These are phyloP conservation scores for Apiotrichum brassicae DNA, from an alignment of 1,284 basidiomycete genomes.

Conservation along the genomic window DNA sequence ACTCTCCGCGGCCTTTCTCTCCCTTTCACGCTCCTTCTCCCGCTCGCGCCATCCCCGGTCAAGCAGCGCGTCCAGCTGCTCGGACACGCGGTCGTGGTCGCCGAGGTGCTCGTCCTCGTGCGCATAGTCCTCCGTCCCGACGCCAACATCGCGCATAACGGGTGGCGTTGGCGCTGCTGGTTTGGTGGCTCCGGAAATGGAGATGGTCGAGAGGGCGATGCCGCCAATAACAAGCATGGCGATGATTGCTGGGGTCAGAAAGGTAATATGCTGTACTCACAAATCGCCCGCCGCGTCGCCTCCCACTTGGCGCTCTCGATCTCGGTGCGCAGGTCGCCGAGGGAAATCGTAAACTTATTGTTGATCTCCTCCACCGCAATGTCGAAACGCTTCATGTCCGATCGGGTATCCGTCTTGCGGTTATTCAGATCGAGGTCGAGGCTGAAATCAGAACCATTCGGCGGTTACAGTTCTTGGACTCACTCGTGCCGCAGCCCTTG, in stretches of 20 bases:
- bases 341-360: slow-evolving; percentile 73
- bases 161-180: slow-evolving; percentile 5
- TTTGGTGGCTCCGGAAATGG: not conserved
- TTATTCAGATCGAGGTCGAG: slow-evolving; percentile 95
- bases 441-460: slow-evolving; percentile 8
- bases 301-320: slow-evolving; percentile 89
- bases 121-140: slow-evolving; percentile 28
- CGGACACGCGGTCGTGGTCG: not conserved
- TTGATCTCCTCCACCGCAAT: slow-evolving; percentile 85
- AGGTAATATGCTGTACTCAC: slow-evolving; percentile 50
- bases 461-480: not conserved
- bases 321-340: slow-evolving; percentile 78
- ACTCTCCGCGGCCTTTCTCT: too few species aligned
- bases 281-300: slow-evolving; percentile 76
- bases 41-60: not conserved
- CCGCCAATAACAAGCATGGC: slow-evolving; percentile 17
- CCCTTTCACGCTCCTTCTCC: slow-evolving; percentile 1
- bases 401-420: slow-evolving; percentile 85
- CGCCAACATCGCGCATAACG: slow-evolving; percentile 22
- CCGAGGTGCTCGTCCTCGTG: slow-evolving; percentile 1
- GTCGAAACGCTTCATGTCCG: slow-evolving; percentile 79
- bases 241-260: slow-evolving; percentile 33
- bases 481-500: slow-evolving; percentile 60
- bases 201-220: slow-evolving; percentile 13
- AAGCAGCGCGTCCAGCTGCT: slow-evolving; percentile 4